Conservation (phyloP, 306 rosid species). For the Cucumis hystrix region DNA sequence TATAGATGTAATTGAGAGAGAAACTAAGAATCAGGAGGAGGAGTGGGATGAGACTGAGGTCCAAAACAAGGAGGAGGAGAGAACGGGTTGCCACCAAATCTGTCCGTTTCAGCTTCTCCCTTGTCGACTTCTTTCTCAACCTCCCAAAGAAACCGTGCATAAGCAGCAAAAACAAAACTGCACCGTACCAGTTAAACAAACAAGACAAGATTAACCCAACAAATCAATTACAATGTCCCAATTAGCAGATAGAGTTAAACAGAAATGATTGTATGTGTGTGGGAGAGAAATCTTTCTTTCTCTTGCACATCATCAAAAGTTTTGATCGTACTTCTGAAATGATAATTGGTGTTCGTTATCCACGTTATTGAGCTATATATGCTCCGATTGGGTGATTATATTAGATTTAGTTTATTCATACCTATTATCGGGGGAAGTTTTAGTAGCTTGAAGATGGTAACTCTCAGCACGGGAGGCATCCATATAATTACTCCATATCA, state of each 20-base stretch:
- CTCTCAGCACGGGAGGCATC: constrained; percentile 62
- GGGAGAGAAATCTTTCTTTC: no score
- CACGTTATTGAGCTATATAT: no score
- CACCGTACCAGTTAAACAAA: constrained; percentile 21
- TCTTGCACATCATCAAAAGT: background rate
- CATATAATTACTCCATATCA: constrained; percentile 53
- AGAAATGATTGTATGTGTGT: background rate
- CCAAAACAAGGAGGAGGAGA: constrained; percentile 21
- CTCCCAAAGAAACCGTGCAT: constrained; percentile 84
- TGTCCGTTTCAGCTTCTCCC: background rate
- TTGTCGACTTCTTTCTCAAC: constrained; percentile 36
- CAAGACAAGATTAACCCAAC: background rate
- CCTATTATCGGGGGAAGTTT: constrained; percentile 74
- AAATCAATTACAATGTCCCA: background rate
- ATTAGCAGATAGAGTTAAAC: background rate
- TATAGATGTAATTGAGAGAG: background rate
- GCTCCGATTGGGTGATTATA: background rate
- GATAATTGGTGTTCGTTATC: no score
- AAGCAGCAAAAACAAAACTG: constrained; percentile 75
- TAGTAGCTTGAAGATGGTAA: constrained; percentile 60
- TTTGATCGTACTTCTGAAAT: no score
- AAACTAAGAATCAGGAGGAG: constrained; percentile 32
- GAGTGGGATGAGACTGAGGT: constrained; percentile 25
- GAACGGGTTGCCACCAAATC: constrained; percentile 1
- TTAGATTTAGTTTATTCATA: background rate